Base-by-base conservation (phyloP, 2,329 filamentous ascomycete genomes). In the Ophiognomonia clavigignenti-juglandacearum region DNA sequence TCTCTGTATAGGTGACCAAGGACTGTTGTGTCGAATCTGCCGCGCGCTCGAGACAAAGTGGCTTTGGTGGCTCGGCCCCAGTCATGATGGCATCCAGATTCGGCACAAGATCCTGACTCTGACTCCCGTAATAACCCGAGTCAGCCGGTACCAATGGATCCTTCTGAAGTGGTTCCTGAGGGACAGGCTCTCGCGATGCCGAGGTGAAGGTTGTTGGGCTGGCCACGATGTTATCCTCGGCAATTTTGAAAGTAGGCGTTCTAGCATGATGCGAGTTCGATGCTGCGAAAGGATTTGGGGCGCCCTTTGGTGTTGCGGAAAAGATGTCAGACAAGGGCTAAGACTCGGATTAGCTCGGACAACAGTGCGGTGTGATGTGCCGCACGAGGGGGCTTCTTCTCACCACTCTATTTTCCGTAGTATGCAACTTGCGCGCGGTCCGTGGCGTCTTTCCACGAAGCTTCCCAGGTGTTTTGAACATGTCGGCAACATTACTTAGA, bases 381-480 rank as follows among this genome's bases (percentile, higher is more conserved):
- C 19, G 32, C n/a, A n/a, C 6, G 32, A 8, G 14, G n/a, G 38
- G 16, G 20, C 6, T 20, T 9, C 7, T 5, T 41, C 81, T 67
- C 72, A 88, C 85, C 53, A 82, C 77, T 58, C 86, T 78, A 26
- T 73, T 65, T 61, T 85, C 82, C 22, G 67, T 64, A 9, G 70
- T 67, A 57, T 77, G 74, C 40, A 66, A 67, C 62, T 85, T 90
- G 47, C 82, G 78, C 27, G 71, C 72, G 16, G 86, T 89, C 52
- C 85, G 78, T 35, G 88, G 87, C 23, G 87, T 92, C 70, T 89
- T 91, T 46, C 85, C 87, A 54, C 87, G 83, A 62, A 93, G 68
- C 63, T 89, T 92, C 47, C 87, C 87, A 4, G 88, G 88, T 31
- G 88, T 93, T 63, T 97, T 98, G 73, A 97, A 96, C n/a, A 95